Evolutionary conservation across 2,329 filamentous ascomycete genomes (phyloP), one percentile per base, ranked within the genome.

Genomic region (Colletotrichum sp.): DNA sequence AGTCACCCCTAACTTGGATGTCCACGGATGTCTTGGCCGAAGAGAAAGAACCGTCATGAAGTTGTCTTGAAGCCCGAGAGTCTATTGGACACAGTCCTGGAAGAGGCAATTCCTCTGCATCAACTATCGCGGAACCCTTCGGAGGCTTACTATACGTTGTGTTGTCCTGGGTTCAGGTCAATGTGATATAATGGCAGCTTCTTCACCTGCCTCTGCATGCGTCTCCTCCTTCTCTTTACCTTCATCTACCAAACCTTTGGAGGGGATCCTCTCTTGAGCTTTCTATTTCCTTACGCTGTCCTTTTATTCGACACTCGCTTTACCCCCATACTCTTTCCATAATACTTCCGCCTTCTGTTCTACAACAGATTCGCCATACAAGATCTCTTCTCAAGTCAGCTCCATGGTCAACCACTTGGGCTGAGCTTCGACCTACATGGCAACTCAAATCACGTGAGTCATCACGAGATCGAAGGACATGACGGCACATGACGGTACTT

Each of bases 271-370:
- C 8, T 38, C 38, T 12, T 10, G 18, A 43, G 38, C 8, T 43
- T 43, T n/a, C 0, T 6, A 43, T n/a, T 1, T 43, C 0, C 38
- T 43, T 12, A 10, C 1, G 0, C 3, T 43, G 0, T 10, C 3
- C 9, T 3, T 10, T 43, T 18, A 43, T 43, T 43, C 38, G 9
- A 1, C 38, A 6, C 3, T 10, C 2, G 1, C 38, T 10, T n/a
- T n/a, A n/a, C 9, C 8, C 8, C 5, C 36, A 38, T 18, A 43
- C 16, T 9, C 34, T 8, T 16, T 16, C 7, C 36, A 4, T 8
- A 8, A 8, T 43, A 12, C 18, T 2, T 0, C 8, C 18, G 18
- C 18, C 38, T n/a, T 6, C 38, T 0, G 1, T 43, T 43, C 0
- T 43, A 1, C 38, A 43, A n/a, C 16, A n/a, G 16, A 43, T n/a